A percentile compares a stretch with the other conserved stretches of the same genome.
These are phyloP conservation scores for Exophiala sideris DNA, from an alignment of 2,329 filamentous ascomycete genomes.

Conservation along the genomic window DNA sequence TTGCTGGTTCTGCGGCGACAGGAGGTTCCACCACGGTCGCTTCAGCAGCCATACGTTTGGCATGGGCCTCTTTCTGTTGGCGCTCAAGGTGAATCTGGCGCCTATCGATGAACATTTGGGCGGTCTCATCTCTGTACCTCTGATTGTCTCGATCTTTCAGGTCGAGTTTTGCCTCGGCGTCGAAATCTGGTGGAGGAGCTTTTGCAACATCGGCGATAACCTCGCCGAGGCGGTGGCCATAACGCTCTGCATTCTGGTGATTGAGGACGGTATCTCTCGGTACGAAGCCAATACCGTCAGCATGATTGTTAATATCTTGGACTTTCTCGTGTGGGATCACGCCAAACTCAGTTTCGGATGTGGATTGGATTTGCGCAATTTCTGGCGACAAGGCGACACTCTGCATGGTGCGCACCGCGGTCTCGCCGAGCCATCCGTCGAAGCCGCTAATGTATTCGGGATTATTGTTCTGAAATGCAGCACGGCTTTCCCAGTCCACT, in stretches of 20 bases:
- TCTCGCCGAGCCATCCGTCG: slow-evolving; percentile 31
- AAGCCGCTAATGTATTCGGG: slow-evolving; percentile 28
- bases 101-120: slow-evolving; percentile 32
- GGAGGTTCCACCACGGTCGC: slow-evolving; percentile 8
- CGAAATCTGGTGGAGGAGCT: slow-evolving; percentile 13
- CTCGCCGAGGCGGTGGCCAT: slow-evolving; percentile 8
- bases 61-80: slow-evolving; percentile 26
- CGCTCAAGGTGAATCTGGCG: slow-evolving; percentile 17
- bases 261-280: slow-evolving; percentile 13
- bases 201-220: neutral
- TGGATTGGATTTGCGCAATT: neutral
- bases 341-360: slow-evolving; percentile 9
- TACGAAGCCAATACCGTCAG: slow-evolving; percentile 26
- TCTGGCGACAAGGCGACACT: neutral
- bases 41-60: slow-evolving; percentile 7
- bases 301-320: slow-evolving; percentile 16
- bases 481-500: slow-evolving; percentile 45
- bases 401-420: slow-evolving; percentile 3
- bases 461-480: slow-evolving; percentile 31
- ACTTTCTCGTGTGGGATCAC: slow-evolving; percentile 11
- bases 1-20: neutral
- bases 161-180: slow-evolving; percentile 29
- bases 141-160: slow-evolving; percentile 18
- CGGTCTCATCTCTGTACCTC: slow-evolving; percentile 34
- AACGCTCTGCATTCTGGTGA: slow-evolving; percentile 14